Evolutionary conservation across 345 rosid species (phyloP), one percentile per base, ranked within the genome.

Genomic region (Syzygium jambos): DNA sequence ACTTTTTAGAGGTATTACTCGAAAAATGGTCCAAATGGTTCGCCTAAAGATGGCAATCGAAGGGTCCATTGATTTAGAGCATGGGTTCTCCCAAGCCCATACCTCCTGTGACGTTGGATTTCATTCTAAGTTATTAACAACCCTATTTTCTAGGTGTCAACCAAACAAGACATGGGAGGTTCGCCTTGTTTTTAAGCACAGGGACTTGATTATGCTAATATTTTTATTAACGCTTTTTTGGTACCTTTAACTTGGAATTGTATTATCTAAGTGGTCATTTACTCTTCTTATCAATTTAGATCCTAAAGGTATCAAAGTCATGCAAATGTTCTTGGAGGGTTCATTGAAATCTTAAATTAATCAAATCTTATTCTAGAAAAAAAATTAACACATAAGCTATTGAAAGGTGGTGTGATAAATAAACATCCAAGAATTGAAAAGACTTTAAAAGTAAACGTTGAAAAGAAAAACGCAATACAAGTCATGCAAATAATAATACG

Each of bases 361-460:
- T 22, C n/a, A 22, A 23, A 57, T 9, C 11, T 27, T 57, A 57
- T 57, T 57, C 23, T 57, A 23, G 11, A 57, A 57, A 57, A 57
- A 0, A 57, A 23, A 57, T 57, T 57, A 57, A 23, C 63, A 57
- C 4, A 23, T n/a, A 57, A 57, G 9, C 1, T 23, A 23, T 0
- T 23, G 63, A 57, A 57, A 57, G 23, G 63, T 14, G 11, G n/a
- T 57, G 3, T 3, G n/a, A 0, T 57, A 57, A 57, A 57, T 27
- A 57, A 10, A 23, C 63, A 57, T 22, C 29, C 63, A 23, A 57
- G 0, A 9, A 4, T 9, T 57, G n/a, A 56, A 55, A 55, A 19
- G 59, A 25, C 59, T 55, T 55, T 55, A 22, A 0, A 55, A 56
- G 61, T 56, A 56, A 56, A 57, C n/a, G 63, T 57, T n/a, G 63